Conservation (phyloP, 352 stramenopile genomes). For the Phytophthora pisi region DNA sequence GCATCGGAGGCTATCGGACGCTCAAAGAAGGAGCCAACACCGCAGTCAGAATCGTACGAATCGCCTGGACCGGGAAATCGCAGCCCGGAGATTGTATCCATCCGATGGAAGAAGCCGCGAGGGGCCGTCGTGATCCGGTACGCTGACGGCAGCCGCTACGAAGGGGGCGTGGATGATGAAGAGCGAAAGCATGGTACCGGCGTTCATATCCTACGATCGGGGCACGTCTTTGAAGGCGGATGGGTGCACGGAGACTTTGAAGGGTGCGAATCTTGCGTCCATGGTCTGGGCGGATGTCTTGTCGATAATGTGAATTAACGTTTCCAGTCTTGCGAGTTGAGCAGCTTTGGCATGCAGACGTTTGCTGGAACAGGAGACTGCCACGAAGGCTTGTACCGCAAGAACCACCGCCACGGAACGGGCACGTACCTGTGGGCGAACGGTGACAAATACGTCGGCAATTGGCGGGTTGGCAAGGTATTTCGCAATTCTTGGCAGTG, state of each 20-base stretch:
- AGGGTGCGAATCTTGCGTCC: conserved; percentile 54
- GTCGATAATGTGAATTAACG: no score
- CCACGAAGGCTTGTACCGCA: conserved; percentile 89
- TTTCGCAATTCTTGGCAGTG: not conserved
- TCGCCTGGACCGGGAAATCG: conserved; percentile 2
- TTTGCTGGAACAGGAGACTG: conserved; percentile 84
- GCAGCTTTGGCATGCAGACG: conserved; percentile 83
- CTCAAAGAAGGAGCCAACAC: conserved; percentile 25
- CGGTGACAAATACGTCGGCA: conserved; percentile 89
- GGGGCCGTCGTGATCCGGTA: conserved; percentile 54
- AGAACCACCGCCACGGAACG: conserved; percentile 82
- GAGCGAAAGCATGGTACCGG: conserved; percentile 67
- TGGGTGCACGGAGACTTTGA: conserved; percentile 86
- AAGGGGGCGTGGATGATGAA: conserved; percentile 57
- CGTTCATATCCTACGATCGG: conserved; percentile 53
- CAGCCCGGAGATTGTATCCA: conserved; percentile 52
- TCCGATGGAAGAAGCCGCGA: conserved; percentile 56
- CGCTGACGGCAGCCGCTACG: conserved; percentile 69
- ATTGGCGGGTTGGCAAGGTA: conserved; percentile 84
- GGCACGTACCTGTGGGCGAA: conserved; percentile 90
- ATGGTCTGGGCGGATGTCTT: not conserved
- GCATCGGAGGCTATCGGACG: conserved; percentile 10
- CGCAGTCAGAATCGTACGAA: conserved; percentile 27
- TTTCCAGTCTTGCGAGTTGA: not conserved
- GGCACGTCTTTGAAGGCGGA: conserved; percentile 79